Percentiles rank a stretch among this genome's conserved stretches.
phyloP scores from a whole-genome alignment of 148 eudicot genomes.

The Persicaria maculosa region DNA sequence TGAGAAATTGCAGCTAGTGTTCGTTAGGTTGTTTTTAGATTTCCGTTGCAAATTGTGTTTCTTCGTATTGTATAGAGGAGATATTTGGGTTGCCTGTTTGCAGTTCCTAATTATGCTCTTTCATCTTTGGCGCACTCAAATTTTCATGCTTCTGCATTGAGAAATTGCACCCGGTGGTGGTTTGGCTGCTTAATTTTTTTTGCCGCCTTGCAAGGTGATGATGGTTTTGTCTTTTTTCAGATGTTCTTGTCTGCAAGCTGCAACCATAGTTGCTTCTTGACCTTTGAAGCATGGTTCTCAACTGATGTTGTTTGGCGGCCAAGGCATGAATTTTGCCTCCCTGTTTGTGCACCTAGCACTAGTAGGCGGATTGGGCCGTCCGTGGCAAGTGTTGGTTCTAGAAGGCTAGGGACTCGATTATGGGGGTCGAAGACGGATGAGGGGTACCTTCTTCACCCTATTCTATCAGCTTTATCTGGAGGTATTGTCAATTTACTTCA shows the following conservation, averaged over 20 bases:
- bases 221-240: slow-evolving; percentile 22
- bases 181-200: too few species aligned
- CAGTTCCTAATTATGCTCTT: too few species aligned
- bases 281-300: slow-evolving; percentile 44
- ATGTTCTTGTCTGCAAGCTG: slow-evolving; percentile 28
- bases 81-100: too few species aligned
- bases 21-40: too few species aligned
- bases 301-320: slow-evolving; percentile 37
- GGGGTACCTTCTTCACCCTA: slow-evolving; percentile 27
- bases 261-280: slow-evolving; percentile 29
- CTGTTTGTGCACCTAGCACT: slow-evolving; percentile 19
- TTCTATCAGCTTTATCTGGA: slow-evolving; percentile 31
- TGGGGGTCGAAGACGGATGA: slow-evolving; percentile 30
- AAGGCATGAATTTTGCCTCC: slow-evolving; percentile 31
- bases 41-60: too few species aligned
- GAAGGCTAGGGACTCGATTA: slow-evolving; percentile 23
- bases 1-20: background rate
- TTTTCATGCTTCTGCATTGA: too few species aligned
- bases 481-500: slow-evolving; percentile 36
- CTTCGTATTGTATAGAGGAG: too few species aligned
- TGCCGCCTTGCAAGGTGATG: too few species aligned
- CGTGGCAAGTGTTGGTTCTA: slow-evolving; percentile 25
- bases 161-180: too few species aligned
- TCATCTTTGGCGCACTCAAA: too few species aligned
- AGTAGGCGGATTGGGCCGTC: slow-evolving; percentile 30